Evolutionary conservation across 306 rosid species (phyloP).

Genomic region (Alnus glutinosa): DNA sequence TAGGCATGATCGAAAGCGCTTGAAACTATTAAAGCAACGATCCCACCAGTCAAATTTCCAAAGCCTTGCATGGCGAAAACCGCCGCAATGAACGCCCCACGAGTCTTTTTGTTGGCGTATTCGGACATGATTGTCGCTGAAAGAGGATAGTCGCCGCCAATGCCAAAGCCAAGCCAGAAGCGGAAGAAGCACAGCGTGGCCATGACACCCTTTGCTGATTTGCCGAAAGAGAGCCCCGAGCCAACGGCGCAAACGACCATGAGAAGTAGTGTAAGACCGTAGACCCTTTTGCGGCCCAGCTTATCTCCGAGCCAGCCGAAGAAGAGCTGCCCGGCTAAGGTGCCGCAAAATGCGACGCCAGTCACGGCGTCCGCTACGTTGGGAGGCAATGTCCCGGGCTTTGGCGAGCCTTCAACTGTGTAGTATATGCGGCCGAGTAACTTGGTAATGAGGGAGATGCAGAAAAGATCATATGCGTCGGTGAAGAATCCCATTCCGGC

Average conservation of each 20-base stretch:
- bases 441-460: slow-evolving; percentile 79
- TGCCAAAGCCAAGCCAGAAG: slow-evolving; percentile 98
- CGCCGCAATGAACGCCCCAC: slow-evolving; percentile 89
- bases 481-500: slow-evolving; percentile 99
- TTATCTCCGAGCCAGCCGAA: slow-evolving; percentile 99
- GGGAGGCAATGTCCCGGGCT: slow-evolving; percentile 77
- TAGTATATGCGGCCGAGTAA: slow-evolving; percentile 68
- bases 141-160: slow-evolving; percentile 94
- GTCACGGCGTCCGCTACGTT: slow-evolving; percentile 66
- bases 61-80: slow-evolving; percentile 97
- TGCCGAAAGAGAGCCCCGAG: slow-evolving; percentile 68
- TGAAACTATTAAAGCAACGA: slow-evolving; percentile 60
- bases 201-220: slow-evolving; percentile 43
- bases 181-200: slow-evolving; percentile 77
- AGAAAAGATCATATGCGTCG: slow-evolving; percentile 87
- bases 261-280: slow-evolving; percentile 70
- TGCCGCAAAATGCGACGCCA: slow-evolving; percentile 80
- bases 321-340: slow-evolving; percentile 78
- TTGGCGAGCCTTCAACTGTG: slow-evolving; percentile 13
- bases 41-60: slow-evolving; percentile 79
- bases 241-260: slow-evolving; percentile 75
- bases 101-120: slow-evolving; percentile 85
- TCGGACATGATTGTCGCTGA: slow-evolving; percentile 96
- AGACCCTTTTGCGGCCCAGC: slow-evolving; percentile 72
- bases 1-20: slow-evolving; percentile 48